Percentiles rank a stretch among this genome's conserved stretches.
phyloP scores from a whole-genome alignment of 208 protist species.

The Trichomonas tenax region DNA sequence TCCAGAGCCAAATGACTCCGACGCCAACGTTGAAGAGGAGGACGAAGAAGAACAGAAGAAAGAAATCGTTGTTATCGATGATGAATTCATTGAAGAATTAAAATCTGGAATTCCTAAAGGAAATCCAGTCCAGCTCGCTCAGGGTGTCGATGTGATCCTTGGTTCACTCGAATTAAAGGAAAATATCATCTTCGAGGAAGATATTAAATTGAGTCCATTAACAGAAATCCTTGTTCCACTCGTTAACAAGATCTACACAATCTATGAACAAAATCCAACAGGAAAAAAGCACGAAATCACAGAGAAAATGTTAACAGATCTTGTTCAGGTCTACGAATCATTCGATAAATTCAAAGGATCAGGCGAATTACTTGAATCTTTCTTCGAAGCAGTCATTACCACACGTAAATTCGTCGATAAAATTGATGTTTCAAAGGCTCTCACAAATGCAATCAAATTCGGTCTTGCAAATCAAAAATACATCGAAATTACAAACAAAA shows the following conservation, averaged over 20 bases:
- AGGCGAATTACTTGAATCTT: neutral
- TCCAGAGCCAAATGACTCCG: neutral
- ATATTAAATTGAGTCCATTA: neutral
- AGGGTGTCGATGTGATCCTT: neutral
- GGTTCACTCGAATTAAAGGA: neutral
- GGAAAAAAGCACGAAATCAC: neutral
- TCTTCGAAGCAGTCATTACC: neutral
- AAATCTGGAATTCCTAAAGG: neutral
- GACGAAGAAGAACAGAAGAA: neutral
- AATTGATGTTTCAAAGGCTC: neutral
- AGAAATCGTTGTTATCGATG: neutral
- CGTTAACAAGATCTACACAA: neutral
- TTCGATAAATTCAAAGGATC: constrained; percentile 14
- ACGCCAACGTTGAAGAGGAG: neutral
- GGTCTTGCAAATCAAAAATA: neutral
- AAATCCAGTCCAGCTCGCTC: neutral
- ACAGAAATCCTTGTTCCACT: neutral
- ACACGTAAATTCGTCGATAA: neutral
- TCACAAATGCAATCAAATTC: neutral
- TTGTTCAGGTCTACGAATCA: neutral
- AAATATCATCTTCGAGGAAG: neutral
- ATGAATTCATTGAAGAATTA: neutral
- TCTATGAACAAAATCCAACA: neutral
- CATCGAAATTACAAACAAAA: neutral
- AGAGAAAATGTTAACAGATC: neutral